Conservation (phyloP, 2,329 filamentous ascomycete genomes). For the Metarhizium sp. region DNA sequence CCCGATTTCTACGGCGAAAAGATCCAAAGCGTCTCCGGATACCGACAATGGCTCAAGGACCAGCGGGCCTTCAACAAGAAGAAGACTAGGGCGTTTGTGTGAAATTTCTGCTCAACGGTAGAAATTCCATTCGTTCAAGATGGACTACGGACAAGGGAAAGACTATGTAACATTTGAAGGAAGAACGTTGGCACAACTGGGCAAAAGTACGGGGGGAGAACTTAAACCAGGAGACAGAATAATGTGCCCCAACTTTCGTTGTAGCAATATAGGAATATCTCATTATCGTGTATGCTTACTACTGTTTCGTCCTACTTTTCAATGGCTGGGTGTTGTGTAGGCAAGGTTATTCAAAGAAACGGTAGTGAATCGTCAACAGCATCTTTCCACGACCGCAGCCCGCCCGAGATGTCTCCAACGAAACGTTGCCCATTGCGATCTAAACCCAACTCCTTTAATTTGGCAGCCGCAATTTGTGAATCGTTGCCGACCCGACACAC, state of each 20-base stretch:
- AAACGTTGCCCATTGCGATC: conserved; percentile 42
- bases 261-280: conserved; percentile 6
- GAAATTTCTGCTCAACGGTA: conserved; percentile 13
- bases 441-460: conserved; percentile 53
- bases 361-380: conserved; percentile 52
- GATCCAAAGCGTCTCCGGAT: conserved; percentile 85
- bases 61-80: conserved; percentile 96
- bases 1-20: conserved; percentile 99
- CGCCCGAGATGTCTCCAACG: conserved; percentile 63
- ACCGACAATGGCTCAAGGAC: conserved; percentile 94
- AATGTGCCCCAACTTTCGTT: conserved; percentile 4
- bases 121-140: conserved; percentile 3
- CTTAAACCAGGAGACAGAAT: neutral
- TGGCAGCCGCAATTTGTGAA: conserved; percentile 60
- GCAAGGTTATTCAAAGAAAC: conserved; percentile 30
- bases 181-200: neutral
- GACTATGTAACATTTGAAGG: neutral
- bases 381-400: conserved; percentile 62
- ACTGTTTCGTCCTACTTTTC: neutral
- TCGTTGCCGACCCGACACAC: conserved; percentile 72
- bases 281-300: neutral
- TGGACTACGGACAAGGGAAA: neutral
- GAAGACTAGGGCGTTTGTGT: conserved; percentile 62
- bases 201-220: neutral
- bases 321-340: neutral